Conservation (phyloP, 371 early-diverging fungal genomes). For the Mycotypha africana region DNA sequence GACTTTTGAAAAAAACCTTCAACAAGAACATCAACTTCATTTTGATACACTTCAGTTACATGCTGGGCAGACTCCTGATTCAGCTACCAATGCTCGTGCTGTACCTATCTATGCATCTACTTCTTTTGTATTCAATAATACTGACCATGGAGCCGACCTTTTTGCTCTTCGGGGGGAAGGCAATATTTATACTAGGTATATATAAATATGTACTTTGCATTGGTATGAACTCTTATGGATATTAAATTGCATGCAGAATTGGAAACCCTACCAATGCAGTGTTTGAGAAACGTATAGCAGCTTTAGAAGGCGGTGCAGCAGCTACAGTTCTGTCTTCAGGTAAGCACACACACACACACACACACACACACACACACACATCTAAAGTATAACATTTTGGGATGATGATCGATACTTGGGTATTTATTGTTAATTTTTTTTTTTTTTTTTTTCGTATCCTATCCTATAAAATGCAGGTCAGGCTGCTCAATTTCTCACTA, state of each 20-base stretch:
- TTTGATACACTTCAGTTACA: slow-evolving; percentile 93
- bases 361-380: too few relatives aligned
- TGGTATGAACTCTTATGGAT: too few relatives aligned
- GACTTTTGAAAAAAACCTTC: too few relatives aligned
- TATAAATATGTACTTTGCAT: too few relatives aligned
- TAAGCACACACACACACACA: too few relatives aligned
- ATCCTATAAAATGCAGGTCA: too few relatives aligned
- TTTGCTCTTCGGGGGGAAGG: slow-evolving; percentile 66
- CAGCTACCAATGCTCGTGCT: slow-evolving; percentile 76
- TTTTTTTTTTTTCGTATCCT: too few relatives aligned
- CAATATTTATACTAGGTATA: slow-evolving; percentile 73
- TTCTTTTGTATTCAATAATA: slow-evolving; percentile 71
- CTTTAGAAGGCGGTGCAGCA: slow-evolving; percentile 78
- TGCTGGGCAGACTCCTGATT: slow-evolving; percentile 69
- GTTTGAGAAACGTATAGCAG: slow-evolving; percentile 85
- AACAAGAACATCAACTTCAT: slow-evolving; percentile 31
- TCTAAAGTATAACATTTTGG: too few relatives aligned
- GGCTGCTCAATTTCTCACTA: slow-evolving; percentile 80
- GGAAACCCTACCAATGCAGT: slow-evolving; percentile 83
- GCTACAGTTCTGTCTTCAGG: slow-evolving; percentile 47
- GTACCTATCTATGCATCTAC: slow-evolving; percentile 87
- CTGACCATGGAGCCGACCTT: slow-evolving; percentile 75
- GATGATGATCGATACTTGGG: too few relatives aligned
- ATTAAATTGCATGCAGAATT: too few relatives aligned
- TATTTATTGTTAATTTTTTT: too few relatives aligned